Evolutionary conservation across 2,329 filamentous ascomycete genomes (phyloP), one percentile per base, ranked within the genome.

Genomic region (Diaporthe sp.): DNA sequence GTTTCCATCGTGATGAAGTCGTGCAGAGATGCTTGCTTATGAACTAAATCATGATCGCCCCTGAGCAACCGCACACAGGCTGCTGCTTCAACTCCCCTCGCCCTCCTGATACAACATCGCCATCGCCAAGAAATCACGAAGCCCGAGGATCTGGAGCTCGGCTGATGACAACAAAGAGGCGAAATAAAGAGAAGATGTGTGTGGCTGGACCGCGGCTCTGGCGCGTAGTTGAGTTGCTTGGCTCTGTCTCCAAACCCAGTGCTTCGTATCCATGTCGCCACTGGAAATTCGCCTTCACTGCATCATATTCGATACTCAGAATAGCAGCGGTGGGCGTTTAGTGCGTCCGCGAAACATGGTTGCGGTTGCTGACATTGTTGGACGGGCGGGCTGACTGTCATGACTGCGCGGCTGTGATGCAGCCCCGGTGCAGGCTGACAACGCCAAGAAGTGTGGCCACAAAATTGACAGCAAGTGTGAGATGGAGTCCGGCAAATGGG

Each of bases 381-480:
- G 22, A 25, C 19, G 22, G 13, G 7, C 17, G 22, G 65, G 65
- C 65, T 68, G 65, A 68, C 65, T 1, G 46, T 39, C 46, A 53
- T 53, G 62, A 51, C 62, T 10, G 22, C 28, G 4, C 31, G 62
- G 31, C 10, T 53, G 65, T 68, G 46, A 53, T 53, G 46, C 65
- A 28, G 46, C 44, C 25, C 17, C n/a, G 44, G 31, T 37, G 31
- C 19, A 68, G 46, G 31, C 65, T 68, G 65, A 68, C 65, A 39
- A 12, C 9, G 62, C 65, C 65, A 68, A 68, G 65, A 19, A 19
- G 53, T 2, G 6, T 17, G 31, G 28, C 4, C 3, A 9, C 13
- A 22, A 46, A 12, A 15, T 2, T 37, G 62, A 53, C 34, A 13
- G 58, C 37, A 39, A 42, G 34, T 25, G 7, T 17, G 17, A 22